Evolutionary conservation across 371 early-diverging fungal genomes (phyloP).

Genomic region (Chytridium lagenaria): DNA sequence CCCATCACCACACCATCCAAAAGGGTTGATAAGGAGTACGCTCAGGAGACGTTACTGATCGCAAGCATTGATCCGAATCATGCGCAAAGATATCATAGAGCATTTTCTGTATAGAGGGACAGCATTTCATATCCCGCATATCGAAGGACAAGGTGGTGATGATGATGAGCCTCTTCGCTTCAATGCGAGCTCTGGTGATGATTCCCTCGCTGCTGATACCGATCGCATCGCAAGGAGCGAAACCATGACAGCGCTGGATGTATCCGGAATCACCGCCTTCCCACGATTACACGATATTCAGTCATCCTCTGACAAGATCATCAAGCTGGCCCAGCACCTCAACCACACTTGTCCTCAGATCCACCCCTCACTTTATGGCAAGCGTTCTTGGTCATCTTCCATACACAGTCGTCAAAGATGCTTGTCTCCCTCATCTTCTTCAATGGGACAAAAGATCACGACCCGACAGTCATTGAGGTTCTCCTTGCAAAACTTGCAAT

Average conservation of each 20-base stretch:
- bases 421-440: constrained; percentile 19
- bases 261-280: neutral
- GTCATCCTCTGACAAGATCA: neutral
- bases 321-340: neutral
- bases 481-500: neutral
- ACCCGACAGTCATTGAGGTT: neutral
- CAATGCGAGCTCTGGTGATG: neutral
- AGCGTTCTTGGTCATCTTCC: constrained; percentile 21
- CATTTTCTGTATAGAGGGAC: no score
- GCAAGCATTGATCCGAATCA: no score
- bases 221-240: constrained; percentile 3
- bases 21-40: no score
- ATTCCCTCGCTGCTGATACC: neutral
- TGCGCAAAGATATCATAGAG: no score
- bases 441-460: neutral
- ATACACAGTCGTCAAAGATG: neutral
- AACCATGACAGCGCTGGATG: neutral
- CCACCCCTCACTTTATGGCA: constrained; percentile 5
- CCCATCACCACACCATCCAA: no score
- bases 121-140: no score
- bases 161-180: no score
- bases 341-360: neutral
- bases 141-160: no score
- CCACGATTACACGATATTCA: neutral
- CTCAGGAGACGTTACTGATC: no score